Percentiles rank a stretch among this genome's conserved stretches.
Evolutionary conservation across 2,329 filamentous ascomycete genomes (phyloP).

Genomic region (Ramularia collo-cygni): DNA sequence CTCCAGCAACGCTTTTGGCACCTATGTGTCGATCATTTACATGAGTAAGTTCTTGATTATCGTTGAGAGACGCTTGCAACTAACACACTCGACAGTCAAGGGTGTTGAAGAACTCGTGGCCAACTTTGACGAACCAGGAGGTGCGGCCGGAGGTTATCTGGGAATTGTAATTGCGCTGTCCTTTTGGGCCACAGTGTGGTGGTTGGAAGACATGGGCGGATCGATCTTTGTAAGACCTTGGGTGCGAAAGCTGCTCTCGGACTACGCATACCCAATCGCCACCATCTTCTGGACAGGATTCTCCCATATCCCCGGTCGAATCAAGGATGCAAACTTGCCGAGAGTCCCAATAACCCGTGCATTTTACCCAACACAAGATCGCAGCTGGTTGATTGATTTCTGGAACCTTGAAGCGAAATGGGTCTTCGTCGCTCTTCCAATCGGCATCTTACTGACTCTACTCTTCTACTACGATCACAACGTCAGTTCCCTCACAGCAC

Average conservation of each 20-base stretch:
- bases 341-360: slow-evolving; percentile 39
- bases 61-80: slow-evolving; percentile 8
- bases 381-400: slow-evolving; percentile 46
- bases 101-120: slow-evolving; percentile 51
- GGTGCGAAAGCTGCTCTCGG: slow-evolving; percentile 42
- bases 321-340: slow-evolving; percentile 37
- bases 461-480: slow-evolving; percentile 53
- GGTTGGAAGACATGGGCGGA: slow-evolving; percentile 43
- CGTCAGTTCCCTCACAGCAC: slow-evolving; percentile 51
- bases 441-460: slow-evolving; percentile 47
- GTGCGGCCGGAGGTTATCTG: slow-evolving; percentile 40
- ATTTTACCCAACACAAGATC: slow-evolving; percentile 42
- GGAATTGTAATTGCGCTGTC: slow-evolving; percentile 46
- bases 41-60: slow-evolving; percentile 31
- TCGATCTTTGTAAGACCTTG: slow-evolving; percentile 40
- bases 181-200: slow-evolving; percentile 47
- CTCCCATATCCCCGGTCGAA: slow-evolving; percentile 44
- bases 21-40: slow-evolving; percentile 53
- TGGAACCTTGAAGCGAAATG: slow-evolving; percentile 47
- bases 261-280: slow-evolving; percentile 48
- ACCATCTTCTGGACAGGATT: slow-evolving; percentile 51
- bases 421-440: slow-evolving; percentile 48
- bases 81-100: slow-evolving; percentile 36
- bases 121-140: slow-evolving; percentile 39
- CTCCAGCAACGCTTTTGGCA: slow-evolving; percentile 47